Percentiles rank a stretch among this genome's conserved stretches.
Conservation (phyloP, 1,284 basidiomycete genomes). For the Gymnopus androsaceus region DNA sequence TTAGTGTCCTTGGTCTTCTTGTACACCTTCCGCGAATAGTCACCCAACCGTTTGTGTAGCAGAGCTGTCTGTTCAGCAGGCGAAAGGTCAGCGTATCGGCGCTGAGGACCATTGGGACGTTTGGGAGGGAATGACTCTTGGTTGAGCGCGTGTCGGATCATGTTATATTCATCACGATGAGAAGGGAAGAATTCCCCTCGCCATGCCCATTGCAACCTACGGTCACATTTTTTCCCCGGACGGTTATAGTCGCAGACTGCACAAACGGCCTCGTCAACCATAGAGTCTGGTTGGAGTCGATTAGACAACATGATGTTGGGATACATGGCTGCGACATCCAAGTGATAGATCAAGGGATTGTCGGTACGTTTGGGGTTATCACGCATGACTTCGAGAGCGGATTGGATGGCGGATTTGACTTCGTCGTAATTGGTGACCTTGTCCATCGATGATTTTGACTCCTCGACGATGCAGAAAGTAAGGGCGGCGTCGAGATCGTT, state of each 20-base stretch:
- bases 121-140: conserved; percentile 92
- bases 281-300: conserved; percentile 96
- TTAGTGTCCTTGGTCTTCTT: conserved; percentile 99
- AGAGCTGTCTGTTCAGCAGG: conserved; percentile 88
- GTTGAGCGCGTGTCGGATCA: conserved; percentile 97
- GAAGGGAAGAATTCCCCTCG: conserved; percentile 98
- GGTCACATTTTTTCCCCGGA: conserved; percentile 93
- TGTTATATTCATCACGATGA: conserved; percentile 97
- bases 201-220: conserved; percentile 98
- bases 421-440: conserved; percentile 95
- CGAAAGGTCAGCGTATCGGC: conserved; percentile 87
- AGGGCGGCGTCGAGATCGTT: conserved; percentile 92
- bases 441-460: conserved; percentile 81
- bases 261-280: conserved; percentile 95
- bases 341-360: conserved; percentile 95
- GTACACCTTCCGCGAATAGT: conserved; percentile 99
- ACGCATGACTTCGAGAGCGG: conserved; percentile 85
- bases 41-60: conserved; percentile 94
- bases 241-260: conserved; percentile 99
- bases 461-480: conserved; percentile 87
- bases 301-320: conserved; percentile 99
- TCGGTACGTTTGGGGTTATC: conserved; percentile 90
- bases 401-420: conserved; percentile 80
- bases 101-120: conserved; percentile 69
- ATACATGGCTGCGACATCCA: conserved; percentile 99